These are phyloP conservation scores for Hysterium pulicare DNA, from an alignment of 2,329 filamentous ascomycete genomes.

Conservation along the genomic window DNA sequence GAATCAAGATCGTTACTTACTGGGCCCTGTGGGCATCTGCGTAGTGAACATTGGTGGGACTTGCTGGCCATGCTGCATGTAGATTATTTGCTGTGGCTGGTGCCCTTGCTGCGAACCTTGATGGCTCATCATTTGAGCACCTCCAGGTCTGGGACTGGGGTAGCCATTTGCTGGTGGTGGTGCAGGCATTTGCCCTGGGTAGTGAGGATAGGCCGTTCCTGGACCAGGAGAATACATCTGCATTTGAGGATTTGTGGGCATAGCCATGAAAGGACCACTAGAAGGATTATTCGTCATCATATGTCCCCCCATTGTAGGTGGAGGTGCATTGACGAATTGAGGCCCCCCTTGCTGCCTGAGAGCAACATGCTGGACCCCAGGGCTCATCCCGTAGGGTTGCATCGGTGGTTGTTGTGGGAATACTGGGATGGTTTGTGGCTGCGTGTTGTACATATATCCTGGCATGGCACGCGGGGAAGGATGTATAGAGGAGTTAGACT, in stretches of 20 bases:
- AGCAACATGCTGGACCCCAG: conserved; percentile 66
- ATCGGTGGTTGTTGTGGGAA: conserved; percentile 56
- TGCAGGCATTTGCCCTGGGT: conserved; percentile 45
- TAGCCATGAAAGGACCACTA: conserved; percentile 66
- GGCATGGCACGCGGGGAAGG: conserved; percentile 77
- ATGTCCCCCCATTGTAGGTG: conserved; percentile 63
- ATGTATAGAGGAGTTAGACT: conserved; percentile 73
- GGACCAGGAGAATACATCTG: conserved; percentile 72
- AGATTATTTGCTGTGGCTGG: conserved; percentile 62
- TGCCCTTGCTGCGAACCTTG: conserved; percentile 93
- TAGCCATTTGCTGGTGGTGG: conserved; percentile 70
- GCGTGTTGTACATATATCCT: conserved; percentile 66
- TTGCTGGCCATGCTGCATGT: conserved; percentile 72
- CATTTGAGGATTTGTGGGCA: conserved; percentile 69
- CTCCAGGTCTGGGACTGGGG: conserved; percentile 78
- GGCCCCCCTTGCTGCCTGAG: conserved; percentile 68
- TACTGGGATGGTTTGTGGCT: conserved; percentile 51
- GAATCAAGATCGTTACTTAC: conserved; percentile 52
- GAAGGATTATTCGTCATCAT: conserved; percentile 81
- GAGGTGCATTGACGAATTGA: conserved; percentile 70
- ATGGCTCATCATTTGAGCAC: conserved; percentile 87
- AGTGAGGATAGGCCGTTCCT: conserved; percentile 66
- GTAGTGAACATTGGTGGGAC: conserved; percentile 68
- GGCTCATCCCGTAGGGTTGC: conserved; percentile 67
- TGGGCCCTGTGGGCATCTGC: conserved; percentile 68